Conservation (phyloP, 768 basidiomycete genomes). For the Scleroderma citrinum region DNA sequence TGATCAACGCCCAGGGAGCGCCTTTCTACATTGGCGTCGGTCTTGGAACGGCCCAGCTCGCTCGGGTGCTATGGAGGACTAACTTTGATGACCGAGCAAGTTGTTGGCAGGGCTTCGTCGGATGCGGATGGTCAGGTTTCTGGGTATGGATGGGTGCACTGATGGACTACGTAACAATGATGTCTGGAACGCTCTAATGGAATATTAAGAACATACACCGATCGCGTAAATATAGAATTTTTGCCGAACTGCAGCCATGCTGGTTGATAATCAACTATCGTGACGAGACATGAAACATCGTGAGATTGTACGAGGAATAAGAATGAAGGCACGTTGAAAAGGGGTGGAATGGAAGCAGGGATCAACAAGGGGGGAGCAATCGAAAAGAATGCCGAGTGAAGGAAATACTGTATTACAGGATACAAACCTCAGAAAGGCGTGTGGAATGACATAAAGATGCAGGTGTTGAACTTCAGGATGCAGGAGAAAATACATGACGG, state of each 20-base stretch:
- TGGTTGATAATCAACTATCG: not conserved
- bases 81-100: constrained; percentile 71
- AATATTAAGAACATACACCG: not conserved
- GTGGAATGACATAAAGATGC: no score
- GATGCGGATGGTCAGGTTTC: constrained; percentile 85
- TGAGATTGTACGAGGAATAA: no score
- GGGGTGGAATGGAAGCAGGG: no score
- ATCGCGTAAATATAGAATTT: not conserved
- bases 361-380: no score
- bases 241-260: not conserved
- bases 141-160: constrained; percentile 81
- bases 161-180: constrained; percentile 51
- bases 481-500: constrained; percentile 13
- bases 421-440: no score
- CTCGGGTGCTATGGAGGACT: constrained; percentile 66
- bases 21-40: constrained; percentile 78
- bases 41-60: constrained; percentile 70
- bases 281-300: no score
- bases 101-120: constrained; percentile 87
- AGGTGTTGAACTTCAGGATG: not conserved
- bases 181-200: constrained; percentile 3
- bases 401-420: no score
- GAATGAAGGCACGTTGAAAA: no score
- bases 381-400: no score
- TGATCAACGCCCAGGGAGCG: constrained; percentile 67